Percentiles rank a stretch among this genome's conserved stretches.
Conservation (phyloP, 306 rosid genomes). For the Herpetospermum pedunculosum region DNA sequence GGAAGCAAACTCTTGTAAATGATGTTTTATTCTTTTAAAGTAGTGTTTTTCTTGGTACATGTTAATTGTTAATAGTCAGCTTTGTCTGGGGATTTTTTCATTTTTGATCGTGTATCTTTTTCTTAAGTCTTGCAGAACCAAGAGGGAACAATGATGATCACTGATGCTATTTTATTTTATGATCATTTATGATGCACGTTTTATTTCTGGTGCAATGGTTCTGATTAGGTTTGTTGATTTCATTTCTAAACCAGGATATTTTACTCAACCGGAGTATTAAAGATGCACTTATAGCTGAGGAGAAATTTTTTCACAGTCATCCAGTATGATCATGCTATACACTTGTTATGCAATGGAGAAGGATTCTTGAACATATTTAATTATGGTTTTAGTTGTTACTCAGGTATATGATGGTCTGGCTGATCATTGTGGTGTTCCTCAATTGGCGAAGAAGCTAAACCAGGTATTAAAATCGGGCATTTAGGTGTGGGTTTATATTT, state of each 20-base stretch:
- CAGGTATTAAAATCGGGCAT: slow-evolving; percentile 46
- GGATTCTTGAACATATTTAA: not conserved
- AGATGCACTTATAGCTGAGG: slow-evolving; percentile 91
- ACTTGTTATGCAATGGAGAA: slow-evolving; percentile 9
- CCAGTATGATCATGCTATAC: slow-evolving; percentile 54
- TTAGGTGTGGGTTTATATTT: not conserved
- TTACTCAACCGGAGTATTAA: slow-evolving; percentile 69
- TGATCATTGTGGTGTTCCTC: slow-evolving; percentile 94
- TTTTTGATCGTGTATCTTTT: not conserved
- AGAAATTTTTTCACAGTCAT: slow-evolving; percentile 78
- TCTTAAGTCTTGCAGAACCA: not conserved
- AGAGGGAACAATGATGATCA: slow-evolving; percentile 8
- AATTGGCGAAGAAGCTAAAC: slow-evolving; percentile 86
- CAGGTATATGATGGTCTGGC: slow-evolving; percentile 84
- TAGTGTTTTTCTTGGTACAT: not conserved
- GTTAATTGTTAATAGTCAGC: not conserved
- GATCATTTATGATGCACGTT: not conserved
- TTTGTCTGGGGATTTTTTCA: not conserved
- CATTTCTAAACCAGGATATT: slow-evolving; percentile 59
- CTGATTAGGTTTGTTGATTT: slow-evolving; percentile 17
- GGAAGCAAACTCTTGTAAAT: not conserved
- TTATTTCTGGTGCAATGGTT: not conserved
- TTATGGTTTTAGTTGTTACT: slow-evolving; percentile 14
- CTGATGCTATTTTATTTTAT: not conserved
- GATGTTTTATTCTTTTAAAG: not conserved